Conservation (phyloP, 2,329 filamentous ascomycete genomes). For the Pestalotiopsis sp. region DNA sequence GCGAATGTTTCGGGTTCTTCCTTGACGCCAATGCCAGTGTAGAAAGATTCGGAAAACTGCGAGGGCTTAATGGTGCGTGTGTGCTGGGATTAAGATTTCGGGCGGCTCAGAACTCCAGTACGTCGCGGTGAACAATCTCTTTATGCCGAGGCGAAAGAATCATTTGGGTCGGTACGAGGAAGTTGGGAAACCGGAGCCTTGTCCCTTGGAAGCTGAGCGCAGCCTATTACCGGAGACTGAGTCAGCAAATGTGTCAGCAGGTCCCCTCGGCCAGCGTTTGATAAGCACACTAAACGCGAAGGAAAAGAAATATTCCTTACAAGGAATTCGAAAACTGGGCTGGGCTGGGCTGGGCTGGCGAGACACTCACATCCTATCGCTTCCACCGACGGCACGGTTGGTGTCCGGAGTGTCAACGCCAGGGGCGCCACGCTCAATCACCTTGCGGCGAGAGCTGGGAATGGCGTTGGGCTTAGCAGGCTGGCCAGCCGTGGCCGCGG, state of each 20-base stretch:
- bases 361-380: slow-evolving; percentile 96
- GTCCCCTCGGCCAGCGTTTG: slow-evolving; percentile 73
- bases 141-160: slow-evolving; percentile 27
- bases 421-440: slow-evolving; percentile 70
- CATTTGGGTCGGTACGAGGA: slow-evolving; percentile 47
- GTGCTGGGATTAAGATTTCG: slow-evolving; percentile 18
- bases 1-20: slow-evolving; percentile 11
- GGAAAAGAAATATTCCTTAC: slow-evolving; percentile 85
- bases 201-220: slow-evolving; percentile 79
- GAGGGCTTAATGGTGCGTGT: slow-evolving; percentile 17
- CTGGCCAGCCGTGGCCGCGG: slow-evolving; percentile 65
- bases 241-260: slow-evolving; percentile 80
- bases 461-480: slow-evolving; percentile 73
- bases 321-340: slow-evolving; percentile 63
- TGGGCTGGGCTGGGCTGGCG: slow-evolving; percentile 53
- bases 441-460: slow-evolving; percentile 80
- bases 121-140: slow-evolving; percentile 12
- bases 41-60: neutral
- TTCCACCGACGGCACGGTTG: slow-evolving; percentile 76
- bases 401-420: slow-evolving; percentile 70
- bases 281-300: slow-evolving; percentile 81
- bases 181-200: slow-evolving; percentile 43
- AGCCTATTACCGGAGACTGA: slow-evolving; percentile 86
- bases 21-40: slow-evolving; percentile 8
- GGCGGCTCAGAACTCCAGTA: slow-evolving; percentile 23